Evolutionary conservation across 1,284 basidiomycete species (phyloP).

Genomic region (Trametes polyzona): DNA sequence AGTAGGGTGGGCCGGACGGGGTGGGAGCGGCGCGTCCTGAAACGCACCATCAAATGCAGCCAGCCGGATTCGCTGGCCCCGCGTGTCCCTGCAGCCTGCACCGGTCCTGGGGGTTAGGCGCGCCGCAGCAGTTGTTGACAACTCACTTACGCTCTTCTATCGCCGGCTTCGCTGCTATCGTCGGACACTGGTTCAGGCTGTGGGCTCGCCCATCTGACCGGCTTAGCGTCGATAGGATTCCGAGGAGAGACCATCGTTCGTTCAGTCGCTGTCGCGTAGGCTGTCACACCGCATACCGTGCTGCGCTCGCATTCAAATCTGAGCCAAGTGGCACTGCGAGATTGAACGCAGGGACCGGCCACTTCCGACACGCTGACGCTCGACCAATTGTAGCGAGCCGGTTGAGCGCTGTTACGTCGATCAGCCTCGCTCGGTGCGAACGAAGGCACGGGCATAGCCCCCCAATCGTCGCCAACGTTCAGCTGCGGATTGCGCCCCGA

Average conservation of each 20-base stretch:
- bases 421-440: neutral
- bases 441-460: neutral
- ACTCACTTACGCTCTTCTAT: neutral
- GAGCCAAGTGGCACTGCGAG: neutral
- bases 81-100: neutral
- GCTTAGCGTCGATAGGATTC: neutral
- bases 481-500: conserved; percentile 5
- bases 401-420: conserved; percentile 8
- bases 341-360: neutral
- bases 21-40: conserved; percentile 10
- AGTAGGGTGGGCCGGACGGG: conserved; percentile 2
- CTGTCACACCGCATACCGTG: neutral
- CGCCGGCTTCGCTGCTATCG: neutral
- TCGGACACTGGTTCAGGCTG: neutral
- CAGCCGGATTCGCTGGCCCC: conserved; percentile 6
- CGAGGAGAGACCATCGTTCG: neutral
- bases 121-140: conserved; percentile 10
- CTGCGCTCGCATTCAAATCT: neutral
- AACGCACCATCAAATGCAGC: conserved; percentile 17
- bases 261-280: neutral
- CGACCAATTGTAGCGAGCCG: neutral
- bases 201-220: neutral
- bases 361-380: neutral
- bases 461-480: neutral
- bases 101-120: neutral